Base-by-base conservation (phyloP, 2,329 filamentous ascomycete species). In the Diaporthe sp. region DNA sequence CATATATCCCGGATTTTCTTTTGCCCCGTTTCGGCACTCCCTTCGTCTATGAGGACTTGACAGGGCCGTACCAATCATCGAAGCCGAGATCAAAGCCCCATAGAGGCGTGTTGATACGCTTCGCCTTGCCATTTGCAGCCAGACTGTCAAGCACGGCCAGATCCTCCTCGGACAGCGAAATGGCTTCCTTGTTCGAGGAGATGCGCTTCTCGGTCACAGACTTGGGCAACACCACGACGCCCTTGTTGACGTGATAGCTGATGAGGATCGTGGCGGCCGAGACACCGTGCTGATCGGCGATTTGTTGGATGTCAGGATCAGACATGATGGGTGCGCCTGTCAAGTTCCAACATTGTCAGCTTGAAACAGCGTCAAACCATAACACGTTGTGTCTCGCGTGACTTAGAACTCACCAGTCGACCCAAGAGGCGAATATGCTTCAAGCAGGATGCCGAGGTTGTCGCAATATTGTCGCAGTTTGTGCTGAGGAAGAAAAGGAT, bases 11-110 rank as follows among this genome's bases (percentile, higher is more conserved):
- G 6, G 39, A n/a, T 44, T 6, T 25, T 1, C 13, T 20, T 63
- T 28, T n/a, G 12, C 25, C 4, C 13, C 13, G 22, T 1, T 2
- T 28, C 13, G 8, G 8, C n/a, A 28, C n/a, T 44, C 3, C 13
- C n/a, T 31, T 17, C 2, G 15, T 15, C 37, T 44, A 63, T n/a
- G 37, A 28, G 5, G 37, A 63, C 37, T 63, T 63, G 37, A 9
- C 12, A 87, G 88, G 58, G 85, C 78, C 17, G 84, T 84, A 77
- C 86, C 88, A 44, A 85, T 78, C 77, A 2, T 58, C 58, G 28
- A 78, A 78, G 17, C 77, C 77, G 4, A 84, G 78, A 76, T 83
- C 81, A 28, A 77, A 82, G 22, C 82, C 82, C 76, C 77, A 84
- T 25, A 82, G 78, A 67, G 82, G 82, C 20, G 82, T 83, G 71